A percentile compares a stretch with the other conserved stretches of the same genome.
phyloP scores from a whole-genome alignment of 306 rosid genomes.

The Rubus idaeus region DNA sequence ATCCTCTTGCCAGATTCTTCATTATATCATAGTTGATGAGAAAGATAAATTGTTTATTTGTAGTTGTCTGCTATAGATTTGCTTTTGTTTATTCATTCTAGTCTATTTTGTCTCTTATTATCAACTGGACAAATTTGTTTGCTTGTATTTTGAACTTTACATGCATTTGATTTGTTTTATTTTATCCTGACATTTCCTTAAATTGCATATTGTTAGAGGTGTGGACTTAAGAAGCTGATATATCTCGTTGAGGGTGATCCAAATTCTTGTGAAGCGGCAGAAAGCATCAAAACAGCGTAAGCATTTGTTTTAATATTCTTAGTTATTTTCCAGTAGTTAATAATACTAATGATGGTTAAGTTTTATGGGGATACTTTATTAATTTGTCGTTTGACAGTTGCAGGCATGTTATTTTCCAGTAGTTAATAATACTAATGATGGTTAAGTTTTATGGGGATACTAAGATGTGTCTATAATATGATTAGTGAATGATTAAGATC shows the following conservation, averaged over 20 bases:
- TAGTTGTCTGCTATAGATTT: not conserved
- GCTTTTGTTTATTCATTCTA: not conserved
- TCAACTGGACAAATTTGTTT: not conserved
- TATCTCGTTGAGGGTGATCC: slow-evolving; percentile 98
- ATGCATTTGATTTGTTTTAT: not conserved
- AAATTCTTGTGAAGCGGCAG: slow-evolving; percentile 89
- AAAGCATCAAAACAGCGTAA: slow-evolving; percentile 97
- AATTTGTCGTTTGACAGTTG: not conserved
- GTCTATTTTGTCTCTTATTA: not conserved
- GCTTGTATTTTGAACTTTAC: not conserved
- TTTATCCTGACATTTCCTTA: slow-evolving; percentile 27
- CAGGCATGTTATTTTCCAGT: not conserved
- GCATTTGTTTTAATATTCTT: slow-evolving; percentile 13
- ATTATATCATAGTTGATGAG: not conserved
- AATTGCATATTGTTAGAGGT: slow-evolving; percentile 60
- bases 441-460: not conserved
- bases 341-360: not conserved
- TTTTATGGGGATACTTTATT: not conserved
- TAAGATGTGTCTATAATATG: not conserved
- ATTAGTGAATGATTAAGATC: not conserved
- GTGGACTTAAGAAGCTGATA: slow-evolving; percentile 87
- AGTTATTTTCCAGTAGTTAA: no score
- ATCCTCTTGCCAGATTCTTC: not conserved
- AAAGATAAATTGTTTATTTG: not conserved
- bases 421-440: not conserved